Evolutionary conservation across 108 stramenopile genomes (phyloP), one percentile per base, ranked within the genome.

Genomic region (Conticribra guillardii): DNA sequence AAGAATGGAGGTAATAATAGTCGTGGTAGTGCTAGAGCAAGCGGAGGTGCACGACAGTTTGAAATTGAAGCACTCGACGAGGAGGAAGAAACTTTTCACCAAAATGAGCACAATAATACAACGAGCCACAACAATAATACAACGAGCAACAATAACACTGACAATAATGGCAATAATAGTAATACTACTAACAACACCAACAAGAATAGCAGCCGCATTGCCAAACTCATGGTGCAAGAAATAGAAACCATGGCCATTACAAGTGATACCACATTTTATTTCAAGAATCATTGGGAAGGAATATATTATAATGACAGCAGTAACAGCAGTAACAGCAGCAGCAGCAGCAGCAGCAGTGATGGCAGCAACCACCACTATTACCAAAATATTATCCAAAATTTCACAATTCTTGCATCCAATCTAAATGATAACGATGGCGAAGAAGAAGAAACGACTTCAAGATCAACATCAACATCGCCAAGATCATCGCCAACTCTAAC

Each of bases 1-100:
- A 41, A 41, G 5, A 41, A 41, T 11, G 37, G 11, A 11, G 37
- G 11, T 41, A 11, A 41, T 41, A 5, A 11, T 5, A 41, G 11
- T 33, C 37, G 15, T 17, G 11, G n/a, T 0, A 17, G 15, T 21
- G 4, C 33, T 32, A 34, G 32, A 4, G 3, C 1, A 0, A 14
- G 18, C 32, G 18, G 15, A 19, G 33, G 15, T 19, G 2, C 8
- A 41, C 58, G 37, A 59, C 58, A 34, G 8, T 59, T 59, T 59
- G 58, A 59, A 41, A 21, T 59, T 34, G 58, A 59, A 18, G 58
- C 58, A 59, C 19, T 34, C n/a, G n/a, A 11, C 37, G 5, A 11
- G 37, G 11, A 41, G 37, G 37, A 41, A 11, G 11, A 41, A 41
- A 41, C 37, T 30, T 2, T 11, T 7, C 7, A 28, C 2, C 11